These are phyloP conservation scores for Crithidia fasciculata DNA, from an alignment of 208 protist species.

Conservation along the genomic window DNA sequence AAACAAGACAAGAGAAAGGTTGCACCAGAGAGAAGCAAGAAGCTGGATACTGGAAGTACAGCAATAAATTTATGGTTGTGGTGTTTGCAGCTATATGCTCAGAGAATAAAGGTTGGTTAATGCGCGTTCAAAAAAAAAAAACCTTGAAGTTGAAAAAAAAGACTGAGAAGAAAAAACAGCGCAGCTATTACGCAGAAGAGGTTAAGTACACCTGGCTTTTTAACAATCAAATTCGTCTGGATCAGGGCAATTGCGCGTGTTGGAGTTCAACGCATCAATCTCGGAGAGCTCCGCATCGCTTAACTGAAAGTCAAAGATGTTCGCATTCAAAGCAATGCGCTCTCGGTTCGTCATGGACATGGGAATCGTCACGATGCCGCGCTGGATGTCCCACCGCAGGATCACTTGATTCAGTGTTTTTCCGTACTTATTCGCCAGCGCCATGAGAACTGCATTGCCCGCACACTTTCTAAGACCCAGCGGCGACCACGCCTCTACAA, in stretches of 20 bases:
- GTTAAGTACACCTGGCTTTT: not conserved
- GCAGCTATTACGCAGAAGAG: too few relatives aligned
- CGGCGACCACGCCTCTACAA: constrained; percentile 85
- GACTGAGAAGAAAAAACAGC: too few relatives aligned
- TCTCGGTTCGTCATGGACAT: constrained; percentile 72
- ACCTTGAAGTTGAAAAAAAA: too few relatives aligned
- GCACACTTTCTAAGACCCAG: constrained; percentile 64
- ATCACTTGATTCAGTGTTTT: constrained; percentile 67
- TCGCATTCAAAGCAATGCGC: constrained; percentile 88
- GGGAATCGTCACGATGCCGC: constrained; percentile 78
- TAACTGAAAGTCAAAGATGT: constrained; percentile 90
- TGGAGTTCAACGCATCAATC: constrained; percentile 55
- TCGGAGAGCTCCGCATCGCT: constrained; percentile 59
- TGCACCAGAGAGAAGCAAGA: too few relatives aligned
- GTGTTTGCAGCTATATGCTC: too few relatives aligned
- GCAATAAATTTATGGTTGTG: too few relatives aligned
- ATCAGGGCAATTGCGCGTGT: constrained; percentile 49
- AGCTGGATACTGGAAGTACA: too few relatives aligned
- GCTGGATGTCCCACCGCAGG: constrained; percentile 76
- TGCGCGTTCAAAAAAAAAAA: too few relatives aligned
- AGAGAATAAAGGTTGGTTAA: too few relatives aligned
- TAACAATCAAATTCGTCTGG: constrained; percentile 51
- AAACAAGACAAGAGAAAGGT: too few relatives aligned
- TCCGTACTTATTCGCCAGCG: constrained; percentile 63
- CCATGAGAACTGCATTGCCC: constrained; percentile 32